phyloP scores from a whole-genome alignment of 2,329 filamentous ascomycete genomes.

The Waltergamsia citrina region DNA sequence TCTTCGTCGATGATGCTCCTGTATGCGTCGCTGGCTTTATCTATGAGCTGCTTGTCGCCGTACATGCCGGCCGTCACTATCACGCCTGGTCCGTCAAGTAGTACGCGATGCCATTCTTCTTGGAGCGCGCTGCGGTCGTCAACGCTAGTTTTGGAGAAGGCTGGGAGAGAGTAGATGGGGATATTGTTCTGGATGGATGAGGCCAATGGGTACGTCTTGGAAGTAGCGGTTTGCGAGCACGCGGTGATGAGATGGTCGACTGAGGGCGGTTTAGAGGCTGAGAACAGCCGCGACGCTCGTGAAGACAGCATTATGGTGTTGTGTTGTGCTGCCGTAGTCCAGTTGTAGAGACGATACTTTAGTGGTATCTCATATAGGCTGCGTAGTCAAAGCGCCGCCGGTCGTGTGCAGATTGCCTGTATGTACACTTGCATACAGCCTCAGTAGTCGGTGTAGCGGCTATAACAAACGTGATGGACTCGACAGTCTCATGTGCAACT shows the following conservation, averaged over 20 bases:
- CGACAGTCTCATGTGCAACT: too few relatives aligned
- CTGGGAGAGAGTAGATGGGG: slow-evolving; percentile 42
- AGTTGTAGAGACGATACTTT: too few relatives aligned
- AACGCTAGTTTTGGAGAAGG: slow-evolving; percentile 16
- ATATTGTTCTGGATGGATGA: slow-evolving; percentile 35
- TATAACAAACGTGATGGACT: too few relatives aligned
- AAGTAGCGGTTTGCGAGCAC: slow-evolving; percentile 27
- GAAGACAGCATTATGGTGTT: too few relatives aligned
- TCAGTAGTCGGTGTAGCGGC: too few relatives aligned
- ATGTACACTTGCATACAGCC: too few relatives aligned
- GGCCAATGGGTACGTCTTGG: slow-evolving; percentile 36
- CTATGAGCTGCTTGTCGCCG: slow-evolving; percentile 27
- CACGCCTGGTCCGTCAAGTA: slow-evolving; percentile 48
- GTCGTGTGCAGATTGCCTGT: too few relatives aligned
- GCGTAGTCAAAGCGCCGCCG: too few relatives aligned
- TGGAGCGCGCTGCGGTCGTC: slow-evolving; percentile 30
- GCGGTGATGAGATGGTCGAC: slow-evolving; percentile 32
- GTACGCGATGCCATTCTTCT: slow-evolving; percentile 50
- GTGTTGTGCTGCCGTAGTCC: too few relatives aligned
- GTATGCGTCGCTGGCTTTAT: slow-evolving; percentile 36
- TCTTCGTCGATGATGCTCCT: slow-evolving; percentile 37
- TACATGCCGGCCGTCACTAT: slow-evolving; percentile 47
- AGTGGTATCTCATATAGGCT: too few relatives aligned
- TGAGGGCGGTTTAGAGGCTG: slow-evolving; percentile 18
- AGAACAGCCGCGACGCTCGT: slow-evolving; percentile 13